Evolutionary conservation across 2,329 filamentous ascomycete species (phyloP).

Genomic region (Tolypocladium inflatum): DNA sequence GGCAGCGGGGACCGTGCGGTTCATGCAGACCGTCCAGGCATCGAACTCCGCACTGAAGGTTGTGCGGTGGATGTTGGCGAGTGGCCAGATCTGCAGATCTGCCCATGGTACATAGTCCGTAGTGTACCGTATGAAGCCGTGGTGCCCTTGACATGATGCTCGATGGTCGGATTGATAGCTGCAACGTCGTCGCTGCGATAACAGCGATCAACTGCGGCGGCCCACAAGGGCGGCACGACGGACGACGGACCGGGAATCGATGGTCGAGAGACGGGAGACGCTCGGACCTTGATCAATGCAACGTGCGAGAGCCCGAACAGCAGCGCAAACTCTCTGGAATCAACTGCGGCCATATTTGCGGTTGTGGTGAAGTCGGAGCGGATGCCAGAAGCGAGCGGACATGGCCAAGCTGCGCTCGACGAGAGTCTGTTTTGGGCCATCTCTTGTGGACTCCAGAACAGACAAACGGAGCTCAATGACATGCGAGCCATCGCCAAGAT

Average conservation of each 20-base stretch:
- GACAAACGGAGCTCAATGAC: neutral
- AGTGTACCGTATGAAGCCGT: too few relatives aligned
- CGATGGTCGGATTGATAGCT: neutral
- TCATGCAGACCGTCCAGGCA: neutral
- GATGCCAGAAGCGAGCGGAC: neutral
- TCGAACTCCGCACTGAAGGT: too few relatives aligned
- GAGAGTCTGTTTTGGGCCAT: neutral
- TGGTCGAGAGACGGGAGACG: neutral
- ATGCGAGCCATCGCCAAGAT: neutral
- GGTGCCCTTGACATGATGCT: neutral
- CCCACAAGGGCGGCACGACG: neutral
- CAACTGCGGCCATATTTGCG: too few relatives aligned
- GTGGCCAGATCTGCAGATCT: neutral
- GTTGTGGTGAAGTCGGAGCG: too few relatives aligned
- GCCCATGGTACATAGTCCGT: neutral
- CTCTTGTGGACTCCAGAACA: neutral
- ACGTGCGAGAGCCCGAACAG: neutral
- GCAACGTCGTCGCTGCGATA: neutral
- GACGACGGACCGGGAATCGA: neutral
- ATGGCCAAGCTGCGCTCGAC: neutral
- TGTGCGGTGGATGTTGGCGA: neutral
- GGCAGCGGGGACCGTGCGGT: neutral
- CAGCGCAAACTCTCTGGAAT: neutral
- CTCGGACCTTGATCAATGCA: neutral
- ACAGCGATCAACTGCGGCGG: neutral